Percentiles rank a stretch among this genome's conserved stretches.
These are phyloP conservation scores for Penicillium robsamsonii DNA, from an alignment of 495 filamentous ascomycete genomes.

Conservation along the genomic window DNA sequence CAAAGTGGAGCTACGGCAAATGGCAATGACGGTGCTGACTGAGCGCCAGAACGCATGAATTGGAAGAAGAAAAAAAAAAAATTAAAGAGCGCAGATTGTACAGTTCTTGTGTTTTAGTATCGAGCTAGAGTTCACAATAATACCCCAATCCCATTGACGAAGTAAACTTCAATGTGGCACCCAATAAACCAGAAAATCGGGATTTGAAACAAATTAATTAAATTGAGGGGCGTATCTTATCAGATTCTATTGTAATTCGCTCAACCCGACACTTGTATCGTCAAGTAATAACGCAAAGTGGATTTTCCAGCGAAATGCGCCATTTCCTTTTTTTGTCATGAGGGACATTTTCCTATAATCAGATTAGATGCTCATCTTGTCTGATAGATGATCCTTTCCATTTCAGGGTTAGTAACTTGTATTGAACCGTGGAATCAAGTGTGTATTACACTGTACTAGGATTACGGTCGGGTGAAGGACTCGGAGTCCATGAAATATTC, in stretches of 20 bases:
- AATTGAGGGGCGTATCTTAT: slow-evolving; percentile 12
- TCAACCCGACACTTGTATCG: not conserved
- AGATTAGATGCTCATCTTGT: slow-evolving; percentile 40
- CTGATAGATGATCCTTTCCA: slow-evolving; percentile 19
- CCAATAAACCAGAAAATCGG: not conserved
- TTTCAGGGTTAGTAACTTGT: slow-evolving; percentile 5
- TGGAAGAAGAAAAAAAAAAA: not conserved
- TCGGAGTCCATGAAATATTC: not conserved
- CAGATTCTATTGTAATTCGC: slow-evolving; percentile 11
- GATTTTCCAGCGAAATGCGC: slow-evolving; percentile 11
- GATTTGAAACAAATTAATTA: not conserved
- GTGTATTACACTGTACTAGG: not conserved
- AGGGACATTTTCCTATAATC: slow-evolving; percentile 15
- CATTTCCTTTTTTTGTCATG: not conserved
- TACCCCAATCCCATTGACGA: slow-evolving; percentile 3
- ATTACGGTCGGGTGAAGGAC: no score
- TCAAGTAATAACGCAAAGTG: slow-evolving; percentile 5
- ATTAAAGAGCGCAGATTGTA: not conserved
- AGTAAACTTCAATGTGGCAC: not conserved
- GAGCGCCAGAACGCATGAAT: slow-evolving; percentile 7
- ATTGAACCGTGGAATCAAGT: not conserved
- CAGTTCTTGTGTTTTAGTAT: not conserved
- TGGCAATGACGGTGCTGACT: slow-evolving; percentile 51
- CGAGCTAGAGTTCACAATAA: slow-evolving; percentile 1
- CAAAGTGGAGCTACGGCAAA: slow-evolving; percentile 62